Conservation (phyloP, 352 stramenopile genomes). For the Aphanomyces astaci region DNA sequence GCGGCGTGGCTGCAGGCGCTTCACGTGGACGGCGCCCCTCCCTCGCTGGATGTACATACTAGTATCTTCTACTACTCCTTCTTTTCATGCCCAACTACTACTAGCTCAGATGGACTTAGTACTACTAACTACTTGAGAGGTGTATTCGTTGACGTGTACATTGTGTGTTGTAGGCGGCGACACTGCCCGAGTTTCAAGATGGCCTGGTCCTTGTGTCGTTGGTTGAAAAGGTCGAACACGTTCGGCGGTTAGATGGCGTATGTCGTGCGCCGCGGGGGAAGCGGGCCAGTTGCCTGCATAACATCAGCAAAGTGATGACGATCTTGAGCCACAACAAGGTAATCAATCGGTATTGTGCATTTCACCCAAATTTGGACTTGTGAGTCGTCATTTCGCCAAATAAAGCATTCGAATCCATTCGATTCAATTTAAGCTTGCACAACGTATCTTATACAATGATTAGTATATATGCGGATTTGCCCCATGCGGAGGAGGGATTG, state of each 20-base stretch:
- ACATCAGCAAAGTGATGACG: constrained; percentile 54
- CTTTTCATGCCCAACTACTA: too few relatives aligned
- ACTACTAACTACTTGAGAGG: too few relatives aligned
- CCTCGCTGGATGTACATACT: neutral
- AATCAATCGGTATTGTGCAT: too few relatives aligned
- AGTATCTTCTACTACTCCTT: neutral
- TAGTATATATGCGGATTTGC: too few relatives aligned
- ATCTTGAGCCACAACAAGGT: constrained; percentile 64
- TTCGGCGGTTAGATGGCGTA: constrained; percentile 52
- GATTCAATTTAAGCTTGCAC: too few relatives aligned
- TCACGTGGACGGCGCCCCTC: neutral
- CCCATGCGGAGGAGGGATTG: too few relatives aligned
- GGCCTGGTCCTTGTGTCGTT: constrained; percentile 25
- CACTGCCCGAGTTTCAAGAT: neutral
- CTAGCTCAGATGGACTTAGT: too few relatives aligned
- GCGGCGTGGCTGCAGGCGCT: neutral
- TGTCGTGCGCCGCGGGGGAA: constrained; percentile 29
- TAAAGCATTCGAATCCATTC: too few relatives aligned
- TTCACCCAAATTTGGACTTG: too few relatives aligned
- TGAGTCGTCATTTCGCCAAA: too few relatives aligned
- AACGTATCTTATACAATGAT: too few relatives aligned
- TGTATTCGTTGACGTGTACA: too few relatives aligned
- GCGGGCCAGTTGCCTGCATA: constrained; percentile 58
- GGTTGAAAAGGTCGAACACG: constrained; percentile 57
- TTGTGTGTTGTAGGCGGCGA: neutral